phyloP scores from a whole-genome alignment of 1,284 basidiomycete genomes.

The Rhodotorula sp. region DNA sequence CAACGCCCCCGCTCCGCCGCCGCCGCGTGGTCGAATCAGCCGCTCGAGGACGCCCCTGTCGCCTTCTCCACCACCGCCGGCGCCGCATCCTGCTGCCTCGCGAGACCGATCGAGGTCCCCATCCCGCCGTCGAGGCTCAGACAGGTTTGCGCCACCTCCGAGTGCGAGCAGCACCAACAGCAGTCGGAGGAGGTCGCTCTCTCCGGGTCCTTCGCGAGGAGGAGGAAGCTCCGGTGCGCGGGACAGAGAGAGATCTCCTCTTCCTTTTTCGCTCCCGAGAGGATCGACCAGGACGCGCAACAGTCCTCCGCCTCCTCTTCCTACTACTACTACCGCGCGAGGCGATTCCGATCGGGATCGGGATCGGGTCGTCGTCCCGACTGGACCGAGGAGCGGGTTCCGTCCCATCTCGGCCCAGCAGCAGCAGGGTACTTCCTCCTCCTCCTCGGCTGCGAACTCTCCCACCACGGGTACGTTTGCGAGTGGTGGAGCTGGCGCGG shows the following conservation, averaged over 20 bases:
- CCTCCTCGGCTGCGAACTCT: not conserved
- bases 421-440: too few species aligned
- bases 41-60: constrained; percentile 11
- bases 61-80: constrained; percentile 3
- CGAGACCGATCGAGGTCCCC: not conserved
- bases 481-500: not conserved
- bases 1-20: not conserved
- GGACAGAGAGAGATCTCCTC: too few species aligned
- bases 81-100: not conserved
- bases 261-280: too few species aligned
- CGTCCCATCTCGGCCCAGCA: constrained; percentile 1
- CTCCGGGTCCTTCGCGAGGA: not conserved
- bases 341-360: not conserved
- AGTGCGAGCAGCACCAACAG: not conserved
- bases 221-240: not conserved
- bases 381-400: constrained; percentile 7
- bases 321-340: not conserved
- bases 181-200: too few species aligned
- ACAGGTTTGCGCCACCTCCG: not conserved
- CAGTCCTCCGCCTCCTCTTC: not conserved
- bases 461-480: not conserved
- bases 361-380: not conserved
- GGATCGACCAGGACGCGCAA: too few species aligned
- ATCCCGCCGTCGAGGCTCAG: not conserved
- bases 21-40: not conserved